These are phyloP conservation scores for Macrophomina pseudophaseolina DNA, from an alignment of 2,329 filamentous ascomycete species.

Conservation along the genomic window DNA sequence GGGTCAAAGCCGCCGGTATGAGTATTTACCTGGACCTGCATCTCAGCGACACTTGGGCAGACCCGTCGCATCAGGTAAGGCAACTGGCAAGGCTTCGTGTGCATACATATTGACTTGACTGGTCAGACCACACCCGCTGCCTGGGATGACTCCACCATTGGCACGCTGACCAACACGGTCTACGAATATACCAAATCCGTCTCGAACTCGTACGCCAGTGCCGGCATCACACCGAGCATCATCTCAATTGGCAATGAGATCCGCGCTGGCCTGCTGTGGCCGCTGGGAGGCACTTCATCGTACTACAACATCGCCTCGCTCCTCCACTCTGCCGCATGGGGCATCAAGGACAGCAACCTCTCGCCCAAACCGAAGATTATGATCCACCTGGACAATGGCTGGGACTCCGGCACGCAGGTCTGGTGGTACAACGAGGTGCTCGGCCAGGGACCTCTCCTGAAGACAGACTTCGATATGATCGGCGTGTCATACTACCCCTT, in stretches of 20 bases:
- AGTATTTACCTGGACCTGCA: conserved; percentile 69
- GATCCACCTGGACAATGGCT: conserved; percentile 77
- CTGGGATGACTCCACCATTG: conserved; percentile 65
- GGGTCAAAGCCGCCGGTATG: conserved; percentile 67
- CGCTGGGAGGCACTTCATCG: conserved; percentile 60
- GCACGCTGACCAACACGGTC: conserved; percentile 63
- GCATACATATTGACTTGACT: conserved; percentile 7
- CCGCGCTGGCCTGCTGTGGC: conserved; percentile 69
- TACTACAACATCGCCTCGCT: conserved; percentile 65
- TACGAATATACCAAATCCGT: conserved; percentile 72
- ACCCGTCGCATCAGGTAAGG: conserved; percentile 62
- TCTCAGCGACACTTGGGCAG: conserved; percentile 73
- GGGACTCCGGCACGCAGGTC: conserved; percentile 69
- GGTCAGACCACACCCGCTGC: conserved; percentile 59
- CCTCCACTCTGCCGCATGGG: conserved; percentile 67
- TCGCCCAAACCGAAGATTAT: conserved; percentile 68
- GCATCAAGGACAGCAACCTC: conserved; percentile 67
- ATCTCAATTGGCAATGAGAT: conserved; percentile 79
- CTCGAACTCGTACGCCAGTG: conserved; percentile 63
- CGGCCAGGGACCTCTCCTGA: conserved; percentile 54
- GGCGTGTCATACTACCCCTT: conserved; percentile 78
- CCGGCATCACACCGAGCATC: conserved; percentile 62
- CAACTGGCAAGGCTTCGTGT: conserved; percentile 29
- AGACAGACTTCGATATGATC: conserved; percentile 70
- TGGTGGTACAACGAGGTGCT: conserved; percentile 66